A percentile compares a stretch with the other conserved stretches of the same genome.
Evolutionary conservation across 805 yeast species (phyloP).

Genomic region (Komagataella mondaviorum): DNA sequence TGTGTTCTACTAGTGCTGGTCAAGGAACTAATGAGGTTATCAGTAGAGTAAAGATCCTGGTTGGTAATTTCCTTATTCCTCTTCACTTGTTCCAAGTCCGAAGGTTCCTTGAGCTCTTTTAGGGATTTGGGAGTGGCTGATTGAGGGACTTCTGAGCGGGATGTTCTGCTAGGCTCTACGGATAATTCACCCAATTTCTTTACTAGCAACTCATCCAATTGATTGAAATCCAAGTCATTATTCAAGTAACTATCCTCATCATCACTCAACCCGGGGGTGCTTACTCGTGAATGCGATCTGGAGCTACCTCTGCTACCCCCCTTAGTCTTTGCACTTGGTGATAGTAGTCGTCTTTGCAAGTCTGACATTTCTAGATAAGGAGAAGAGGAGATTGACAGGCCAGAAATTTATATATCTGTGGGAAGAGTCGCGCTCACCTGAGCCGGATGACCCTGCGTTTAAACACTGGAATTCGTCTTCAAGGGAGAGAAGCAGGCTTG

Average conservation of each 20-base stretch:
- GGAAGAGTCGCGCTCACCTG: neutral
- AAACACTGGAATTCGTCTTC: neutral
- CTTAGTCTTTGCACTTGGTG: constrained; percentile 3
- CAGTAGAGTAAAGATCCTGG: constrained; percentile 18
- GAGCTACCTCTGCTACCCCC: constrained; percentile 1
- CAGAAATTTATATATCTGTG: neutral
- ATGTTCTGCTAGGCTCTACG: neutral
- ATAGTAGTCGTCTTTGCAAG: constrained; percentile 2
- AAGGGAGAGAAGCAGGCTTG: neutral
- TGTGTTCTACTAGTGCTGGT: constrained; percentile 21
- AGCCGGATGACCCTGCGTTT: neutral
- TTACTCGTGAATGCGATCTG: constrained; percentile 1
- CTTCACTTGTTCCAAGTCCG: neutral
- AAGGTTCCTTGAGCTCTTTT: neutral
- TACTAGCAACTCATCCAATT: constrained; percentile 10
- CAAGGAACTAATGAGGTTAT: constrained; percentile 31
- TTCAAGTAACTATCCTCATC: constrained; percentile 9
- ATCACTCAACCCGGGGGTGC: constrained; percentile 3
- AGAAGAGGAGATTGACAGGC: neutral
- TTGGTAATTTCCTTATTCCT: constrained; percentile 5
- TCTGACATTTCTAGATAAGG: constrained; percentile 2
- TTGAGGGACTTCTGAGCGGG: neutral
- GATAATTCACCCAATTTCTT: neutral
- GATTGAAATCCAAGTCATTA: constrained; percentile 8
- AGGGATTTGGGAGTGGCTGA: neutral